Evolutionary conservation across 139 green algal species (phyloP).

Genomic region (Chlorella sp.): DNA sequence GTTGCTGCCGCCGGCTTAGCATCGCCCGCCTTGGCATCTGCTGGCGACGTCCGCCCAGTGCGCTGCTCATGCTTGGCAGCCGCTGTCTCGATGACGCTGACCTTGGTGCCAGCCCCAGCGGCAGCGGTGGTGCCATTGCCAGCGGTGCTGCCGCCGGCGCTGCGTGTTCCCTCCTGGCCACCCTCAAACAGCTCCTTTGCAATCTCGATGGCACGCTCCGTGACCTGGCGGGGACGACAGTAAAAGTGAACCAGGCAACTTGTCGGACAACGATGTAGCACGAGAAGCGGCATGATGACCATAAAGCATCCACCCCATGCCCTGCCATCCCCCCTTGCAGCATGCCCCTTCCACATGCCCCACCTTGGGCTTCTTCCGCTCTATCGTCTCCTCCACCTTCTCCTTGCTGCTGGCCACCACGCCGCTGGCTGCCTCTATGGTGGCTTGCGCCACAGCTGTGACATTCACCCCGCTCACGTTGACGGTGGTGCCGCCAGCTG

Average conservation of each 20-base stretch:
- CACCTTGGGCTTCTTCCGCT: slow-evolving; percentile 44
- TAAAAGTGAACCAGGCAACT: too few relatives aligned
- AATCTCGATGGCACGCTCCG: slow-evolving; percentile 54
- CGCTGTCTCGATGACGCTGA: slow-evolving; percentile 3
- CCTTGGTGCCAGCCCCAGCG: background rate
- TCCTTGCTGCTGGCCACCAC: slow-evolving; percentile 43
- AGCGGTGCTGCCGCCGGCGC: background rate
- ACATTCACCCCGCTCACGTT: slow-evolving; percentile 41
- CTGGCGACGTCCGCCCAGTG: too few relatives aligned
- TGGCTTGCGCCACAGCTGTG: slow-evolving; percentile 41
- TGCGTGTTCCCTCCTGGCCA: background rate
- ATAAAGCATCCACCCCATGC: background rate
- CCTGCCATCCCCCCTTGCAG: background rate
- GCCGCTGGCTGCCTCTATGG: slow-evolving; percentile 34
- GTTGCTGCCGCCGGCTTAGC: background rate
- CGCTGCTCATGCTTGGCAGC: slow-evolving; percentile 13
- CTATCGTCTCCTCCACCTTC: slow-evolving; percentile 43
- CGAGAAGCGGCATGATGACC: too few relatives aligned
- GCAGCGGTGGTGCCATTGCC: slow-evolving; percentile 4
- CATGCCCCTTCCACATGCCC: background rate
- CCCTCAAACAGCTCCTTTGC: slow-evolving; percentile 46
- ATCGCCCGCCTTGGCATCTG: background rate
- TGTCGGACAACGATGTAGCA: too few relatives aligned
- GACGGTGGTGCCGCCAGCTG: background rate
- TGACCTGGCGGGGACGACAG: too few relatives aligned